Percentiles rank a stretch among this genome's conserved stretches.
Evolutionary conservation across 139 green algal species (phyloP).

Genomic region (Dunaliella primolecta): DNA sequence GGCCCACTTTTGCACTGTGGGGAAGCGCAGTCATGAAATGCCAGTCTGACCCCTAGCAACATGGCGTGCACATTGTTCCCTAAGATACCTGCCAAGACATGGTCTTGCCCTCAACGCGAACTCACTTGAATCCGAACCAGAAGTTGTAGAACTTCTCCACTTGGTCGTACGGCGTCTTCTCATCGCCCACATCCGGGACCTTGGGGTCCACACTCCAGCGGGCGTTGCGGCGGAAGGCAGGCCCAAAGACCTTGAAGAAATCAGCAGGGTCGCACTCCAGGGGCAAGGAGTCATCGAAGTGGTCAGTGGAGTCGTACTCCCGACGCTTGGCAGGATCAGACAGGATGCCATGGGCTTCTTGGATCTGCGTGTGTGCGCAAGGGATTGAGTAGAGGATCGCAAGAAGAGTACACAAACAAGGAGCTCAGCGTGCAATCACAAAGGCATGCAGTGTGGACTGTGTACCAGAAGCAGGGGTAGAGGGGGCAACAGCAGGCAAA

Average conservation of each 20-base stretch:
- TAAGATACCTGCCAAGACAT: too few species aligned
- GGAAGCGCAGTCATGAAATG: too few species aligned
- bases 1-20: too few species aligned
- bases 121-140: constrained; percentile 71
- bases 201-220: constrained; percentile 70
- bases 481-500: too few species aligned
- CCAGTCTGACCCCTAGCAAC: too few species aligned
- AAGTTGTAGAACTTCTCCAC: constrained; percentile 95
- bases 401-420: too few species aligned
- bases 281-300: constrained; percentile 94
- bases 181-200: constrained; percentile 77
- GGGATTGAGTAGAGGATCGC: background rate
- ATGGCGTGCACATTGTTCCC: too few species aligned
- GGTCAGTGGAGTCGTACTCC: constrained; percentile 90
- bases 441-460: too few species aligned
- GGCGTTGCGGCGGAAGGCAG: constrained; percentile 87
- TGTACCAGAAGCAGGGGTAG: too few species aligned
- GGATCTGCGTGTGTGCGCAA: constrained; percentile 72
- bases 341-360: constrained; percentile 81
- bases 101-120: too few species aligned
- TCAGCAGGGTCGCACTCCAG: constrained; percentile 63
- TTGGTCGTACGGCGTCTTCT: constrained; percentile 39
- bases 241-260: constrained; percentile 92
- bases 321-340: constrained; percentile 77
- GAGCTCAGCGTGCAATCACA: too few species aligned